Evolutionary conservation across 352 stramenopile genomes (phyloP), one percentile per base, ranked within the genome.

Genomic region (Globisporangium spiculum): DNA sequence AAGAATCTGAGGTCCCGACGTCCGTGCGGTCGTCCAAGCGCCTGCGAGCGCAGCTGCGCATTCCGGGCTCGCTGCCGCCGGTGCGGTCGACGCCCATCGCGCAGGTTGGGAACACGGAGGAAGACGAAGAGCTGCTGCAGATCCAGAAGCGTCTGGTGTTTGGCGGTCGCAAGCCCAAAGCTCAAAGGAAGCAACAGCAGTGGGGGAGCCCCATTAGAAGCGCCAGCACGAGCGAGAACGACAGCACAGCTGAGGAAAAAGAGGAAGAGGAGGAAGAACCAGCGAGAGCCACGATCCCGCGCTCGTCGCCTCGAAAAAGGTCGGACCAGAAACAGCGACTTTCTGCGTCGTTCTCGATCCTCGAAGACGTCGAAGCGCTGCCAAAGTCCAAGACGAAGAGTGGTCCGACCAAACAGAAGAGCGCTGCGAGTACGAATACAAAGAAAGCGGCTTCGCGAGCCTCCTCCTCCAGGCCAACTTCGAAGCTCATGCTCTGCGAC

Each of bases 101-200:
- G 16, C 77, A 70, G 4, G 71, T 72, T 52, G 65, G 55, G 24
- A 72, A 77, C 62, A 76, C 75, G n/a, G 66, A 69, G 34, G 62
- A 73, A 16, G 67, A 70, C 12, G 48, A 75, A 3, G 72, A 75
- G 16, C 60, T 80, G 0, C 63, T 78, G 16, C 63, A 75, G 38
- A 75, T 86, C n/a, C 71, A 76, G 62, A 83, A 86, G 59, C 72
- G 67, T 27, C 64, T 83, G 1, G 70, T 77, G 22, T 67, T 65
- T 22, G 30, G 41, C 9, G 27, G 32, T 6, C 65, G 44, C 58
- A 66, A 69, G 36, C 7, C 56, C 65, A 68, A 46, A 36, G 52
- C 12, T 22, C 5, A 2, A 20, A 48, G 14, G 57, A 58, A 41
- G 9, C 46, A 18, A n/a, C 20, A 60, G 44, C 30, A 44, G 18